phyloP scores from a whole-genome alignment of 441 rosid species.

The Theobroma grandiflorum region DNA sequence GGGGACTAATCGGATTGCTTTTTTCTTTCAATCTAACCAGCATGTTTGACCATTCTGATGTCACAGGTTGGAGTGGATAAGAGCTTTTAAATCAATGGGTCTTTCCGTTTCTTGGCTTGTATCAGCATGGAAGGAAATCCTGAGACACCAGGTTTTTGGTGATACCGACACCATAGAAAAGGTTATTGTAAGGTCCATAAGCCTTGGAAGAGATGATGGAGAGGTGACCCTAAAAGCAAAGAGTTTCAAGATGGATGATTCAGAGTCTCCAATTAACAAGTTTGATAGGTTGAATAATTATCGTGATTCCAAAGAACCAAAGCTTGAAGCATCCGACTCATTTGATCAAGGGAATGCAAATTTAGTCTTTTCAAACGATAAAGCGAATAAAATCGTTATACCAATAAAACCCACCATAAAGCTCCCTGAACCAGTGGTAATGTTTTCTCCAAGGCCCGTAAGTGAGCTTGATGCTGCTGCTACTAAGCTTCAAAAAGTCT shows the following conservation, averaged over 20 bases:
- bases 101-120: slow-evolving; percentile 42
- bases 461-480: slow-evolving; percentile 73
- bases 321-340: slow-evolving; percentile 11
- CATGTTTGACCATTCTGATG: slow-evolving; percentile 23
- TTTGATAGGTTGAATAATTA: slow-evolving; percentile 1
- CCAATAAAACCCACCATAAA: slow-evolving; percentile 38
- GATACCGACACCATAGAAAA: slow-evolving; percentile 24
- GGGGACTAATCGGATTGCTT: neutral
- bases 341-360: slow-evolving; percentile 6
- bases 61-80: slow-evolving; percentile 9
- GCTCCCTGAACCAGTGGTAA: slow-evolving; percentile 45
- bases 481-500: slow-evolving; percentile 65
- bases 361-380: slow-evolving; percentile 25
- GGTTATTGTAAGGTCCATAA: slow-evolving; percentile 27
- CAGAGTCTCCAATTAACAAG: slow-evolving; percentile 22
- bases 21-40: neutral
- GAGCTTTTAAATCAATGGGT: slow-evolving; percentile 43
- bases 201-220: slow-evolving; percentile 27
- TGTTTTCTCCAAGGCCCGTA: slow-evolving; percentile 57
- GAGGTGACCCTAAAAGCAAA: slow-evolving; percentile 20
- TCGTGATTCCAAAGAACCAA: slow-evolving; percentile 37
- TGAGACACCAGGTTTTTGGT: slow-evolving; percentile 33
- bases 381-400: slow-evolving; percentile 21
- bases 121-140: slow-evolving; percentile 41
- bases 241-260: slow-evolving; percentile 35